Evolutionary conservation across 495 filamentous ascomycete species (phyloP), one percentile per base, ranked within the genome.

Genomic region (Sphaerosporella brunnea): DNA sequence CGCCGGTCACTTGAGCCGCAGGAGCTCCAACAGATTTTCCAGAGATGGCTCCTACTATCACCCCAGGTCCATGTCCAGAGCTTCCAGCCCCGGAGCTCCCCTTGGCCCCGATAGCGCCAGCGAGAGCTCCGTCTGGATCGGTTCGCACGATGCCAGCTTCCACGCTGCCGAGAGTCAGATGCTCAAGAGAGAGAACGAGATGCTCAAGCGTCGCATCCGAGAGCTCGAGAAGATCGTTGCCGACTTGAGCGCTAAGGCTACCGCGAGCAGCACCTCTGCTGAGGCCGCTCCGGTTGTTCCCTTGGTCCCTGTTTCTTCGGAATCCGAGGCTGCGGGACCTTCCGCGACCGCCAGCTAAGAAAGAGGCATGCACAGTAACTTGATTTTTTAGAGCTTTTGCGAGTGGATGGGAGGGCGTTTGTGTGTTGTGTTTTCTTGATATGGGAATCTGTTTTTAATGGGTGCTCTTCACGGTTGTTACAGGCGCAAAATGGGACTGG

Each of bases 161-260:
- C 93, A 93, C 52, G 85, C 94, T 62, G 84, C 87, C 2, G 90
- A 97, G 64, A 86, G 84, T 2, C 76, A 83, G 54, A 88, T 77
- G 67, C 66, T 97, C 51, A 71, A 74, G 16, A 70, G 90, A 36
- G 90, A 97, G 67, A 97, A 97, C 57, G 82, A 92, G 62, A 92
- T 97, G 80, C 66, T 97, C 47, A 77, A 78, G 45, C 71, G 78
- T 57, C 73, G 90, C 41, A 84, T 94, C 39, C 74, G 83, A 28
- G 88, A 94, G 58, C 66, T 96, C 11, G 82, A 79, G 77, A 66
- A 58, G 67, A 65, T 56, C 24, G 49, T 57, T 44, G 39, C 47
- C 15, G 48, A 62, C 26, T 40, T 59, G 51, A 60, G 10, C n/a
- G 20, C 21, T 24, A 26, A 13, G 2, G 23, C 3, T 24, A n/a